Conservation (phyloP, 805 yeast species). For the Pichia pseudocactophila region DNA sequence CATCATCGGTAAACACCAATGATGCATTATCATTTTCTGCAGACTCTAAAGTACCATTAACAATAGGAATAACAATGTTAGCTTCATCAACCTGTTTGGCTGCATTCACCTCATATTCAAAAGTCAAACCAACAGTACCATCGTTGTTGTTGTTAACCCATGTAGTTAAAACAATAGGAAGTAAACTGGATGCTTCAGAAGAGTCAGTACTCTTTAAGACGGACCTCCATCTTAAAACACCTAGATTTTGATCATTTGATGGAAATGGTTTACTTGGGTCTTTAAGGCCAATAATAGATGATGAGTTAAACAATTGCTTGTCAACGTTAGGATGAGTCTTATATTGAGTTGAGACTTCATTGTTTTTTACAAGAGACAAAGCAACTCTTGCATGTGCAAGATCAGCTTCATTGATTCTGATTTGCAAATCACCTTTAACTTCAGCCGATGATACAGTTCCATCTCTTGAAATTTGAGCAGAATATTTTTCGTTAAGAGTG, state of each 20-base stretch:
- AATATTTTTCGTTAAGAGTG: conserved; percentile 65
- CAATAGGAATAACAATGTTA: conserved; percentile 54
- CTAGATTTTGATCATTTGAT: conserved; percentile 79
- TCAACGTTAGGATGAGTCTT: conserved; percentile 97
- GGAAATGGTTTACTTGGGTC: conserved; percentile 81
- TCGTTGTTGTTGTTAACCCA: conserved; percentile 70
- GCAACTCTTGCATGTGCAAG: conserved; percentile 59
- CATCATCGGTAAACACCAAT: conserved; percentile 55
- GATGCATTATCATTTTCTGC: conserved; percentile 48
- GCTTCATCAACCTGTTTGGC: conserved; percentile 45
- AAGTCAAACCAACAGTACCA: conserved; percentile 60
- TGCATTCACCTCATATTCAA: conserved; percentile 74
- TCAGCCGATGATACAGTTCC: conserved; percentile 67
- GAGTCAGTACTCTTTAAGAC: conserved; percentile 42
- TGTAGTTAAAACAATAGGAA: conserved; percentile 69
- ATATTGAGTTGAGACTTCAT: conserved; percentile 49
- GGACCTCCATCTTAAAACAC: conserved; percentile 89
- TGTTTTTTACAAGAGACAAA: conserved; percentile 40
- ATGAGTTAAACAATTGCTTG: conserved; percentile 52
- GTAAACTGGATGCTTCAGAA: conserved; percentile 41
- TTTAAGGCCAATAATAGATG: conserved; percentile 59
- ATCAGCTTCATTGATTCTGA: conserved; percentile 73
- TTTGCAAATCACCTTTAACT: conserved; percentile 82
- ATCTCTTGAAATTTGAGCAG: conserved; percentile 75
- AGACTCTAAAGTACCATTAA: conserved; percentile 43